A percentile compares a stretch with the other conserved stretches of the same genome.
phyloP scores from a whole-genome alignment of 176 grass and related monocot species.

The Chrysopogon serrulatus region DNA sequence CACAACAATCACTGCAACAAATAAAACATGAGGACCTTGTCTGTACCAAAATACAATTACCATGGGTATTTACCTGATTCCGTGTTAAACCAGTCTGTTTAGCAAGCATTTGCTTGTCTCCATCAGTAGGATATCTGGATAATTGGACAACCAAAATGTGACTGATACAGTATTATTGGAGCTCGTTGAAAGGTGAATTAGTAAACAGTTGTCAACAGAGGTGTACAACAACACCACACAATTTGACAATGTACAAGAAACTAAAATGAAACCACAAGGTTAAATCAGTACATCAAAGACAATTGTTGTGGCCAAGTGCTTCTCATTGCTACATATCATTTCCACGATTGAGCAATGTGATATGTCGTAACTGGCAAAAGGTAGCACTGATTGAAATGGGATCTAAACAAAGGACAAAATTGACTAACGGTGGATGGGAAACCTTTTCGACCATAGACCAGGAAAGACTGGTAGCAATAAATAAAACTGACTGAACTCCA shows the following conservation, averaged over 20 bases:
- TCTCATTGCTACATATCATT: not conserved
- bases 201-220: not conserved
- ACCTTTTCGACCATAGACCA: not conserved
- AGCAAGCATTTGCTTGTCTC: slow-evolving; percentile 88
- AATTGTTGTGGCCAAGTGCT: not conserved
- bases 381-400: not conserved
- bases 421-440: not conserved
- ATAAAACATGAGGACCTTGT: not conserved
- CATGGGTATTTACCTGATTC: slow-evolving; percentile 43
- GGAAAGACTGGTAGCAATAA: not conserved
- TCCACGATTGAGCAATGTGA: not conserved
- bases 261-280: not conserved
- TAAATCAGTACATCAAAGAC: not conserved
- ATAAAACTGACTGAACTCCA: slow-evolving; percentile 1
- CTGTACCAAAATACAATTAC: not conserved
- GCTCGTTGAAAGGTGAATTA: not conserved
- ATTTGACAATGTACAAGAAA: not conserved
- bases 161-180: not conserved
- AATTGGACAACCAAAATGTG: not conserved
- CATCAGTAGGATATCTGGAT: slow-evolving; percentile 80
- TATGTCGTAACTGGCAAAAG: not conserved
- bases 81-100: slow-evolving; percentile 83
- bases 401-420: slow-evolving; percentile 7
- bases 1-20: not conserved
- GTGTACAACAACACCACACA: not conserved